Evolutionary conservation across 345 rosid genomes (phyloP).

Genomic region (Melastoma malabathricum): DNA sequence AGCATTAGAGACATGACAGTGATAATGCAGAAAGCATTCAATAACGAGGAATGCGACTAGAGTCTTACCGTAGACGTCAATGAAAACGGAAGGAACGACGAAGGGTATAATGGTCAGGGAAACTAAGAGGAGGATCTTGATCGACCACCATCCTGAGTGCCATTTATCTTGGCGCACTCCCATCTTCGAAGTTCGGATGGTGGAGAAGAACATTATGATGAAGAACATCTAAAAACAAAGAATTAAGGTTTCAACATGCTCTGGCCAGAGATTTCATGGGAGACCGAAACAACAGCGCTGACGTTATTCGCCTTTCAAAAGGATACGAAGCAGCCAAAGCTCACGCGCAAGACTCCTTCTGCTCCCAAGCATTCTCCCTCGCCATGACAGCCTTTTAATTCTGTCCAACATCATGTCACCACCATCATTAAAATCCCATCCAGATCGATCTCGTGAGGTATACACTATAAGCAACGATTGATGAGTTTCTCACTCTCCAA

Average conservation of each 20-base stretch:
- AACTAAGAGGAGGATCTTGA: slow-evolving; percentile 54
- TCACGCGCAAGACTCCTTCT: slow-evolving; percentile 84
- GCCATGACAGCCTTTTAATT: slow-evolving; percentile 53
- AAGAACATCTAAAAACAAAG: slow-evolving; percentile 39
- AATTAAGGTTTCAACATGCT: slow-evolving; percentile 8
- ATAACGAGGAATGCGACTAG: background rate
- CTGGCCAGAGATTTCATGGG: background rate
- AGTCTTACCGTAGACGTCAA: slow-evolving; percentile 62
- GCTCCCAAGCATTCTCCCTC: slow-evolving; percentile 76
- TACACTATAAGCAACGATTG: background rate
- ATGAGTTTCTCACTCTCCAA: slow-evolving; percentile 50
- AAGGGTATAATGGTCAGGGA: slow-evolving; percentile 49
- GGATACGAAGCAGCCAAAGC: slow-evolving; percentile 99
- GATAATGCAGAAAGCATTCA: background rate
- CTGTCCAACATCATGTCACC: slow-evolving; percentile 21
- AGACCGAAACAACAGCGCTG: background rate
- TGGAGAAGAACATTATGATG: slow-evolving; percentile 61
- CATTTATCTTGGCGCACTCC: slow-evolving; percentile 52
- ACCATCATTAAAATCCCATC: too few species aligned
- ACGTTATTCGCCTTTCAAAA: slow-evolving; percentile 12
- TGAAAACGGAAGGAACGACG: slow-evolving; percentile 51
- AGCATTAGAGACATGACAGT: background rate
- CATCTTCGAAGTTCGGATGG: slow-evolving; percentile 51
- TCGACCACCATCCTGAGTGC: slow-evolving; percentile 98
- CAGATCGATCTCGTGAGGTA: background rate